Conservation (phyloP, 805 yeast genomes). For the Nakazawaea ernobii region DNA sequence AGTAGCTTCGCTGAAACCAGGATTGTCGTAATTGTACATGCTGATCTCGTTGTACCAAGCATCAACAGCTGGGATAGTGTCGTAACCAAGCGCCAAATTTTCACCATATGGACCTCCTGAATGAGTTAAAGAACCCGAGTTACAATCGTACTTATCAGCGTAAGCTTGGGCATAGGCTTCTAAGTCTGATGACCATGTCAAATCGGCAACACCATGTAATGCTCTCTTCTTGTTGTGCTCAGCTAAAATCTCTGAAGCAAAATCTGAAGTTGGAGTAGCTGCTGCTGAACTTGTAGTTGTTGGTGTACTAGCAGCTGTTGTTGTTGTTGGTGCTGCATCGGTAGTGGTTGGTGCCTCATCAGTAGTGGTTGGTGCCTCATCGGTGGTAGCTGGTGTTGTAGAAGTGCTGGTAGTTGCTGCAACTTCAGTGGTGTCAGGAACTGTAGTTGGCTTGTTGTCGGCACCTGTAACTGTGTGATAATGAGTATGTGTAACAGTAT, state of each 20-base stretch:
- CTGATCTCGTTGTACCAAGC: constrained; percentile 71
- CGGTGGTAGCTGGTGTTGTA: constrained; percentile 14
- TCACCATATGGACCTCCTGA: constrained; percentile 70
- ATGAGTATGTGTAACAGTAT: constrained; percentile 1
- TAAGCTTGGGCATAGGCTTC: constrained; percentile 53
- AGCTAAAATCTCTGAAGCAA: constrained; percentile 35
- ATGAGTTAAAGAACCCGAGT: constrained; percentile 58
- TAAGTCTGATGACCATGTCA: constrained; percentile 53
- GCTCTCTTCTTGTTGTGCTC: constrained; percentile 62
- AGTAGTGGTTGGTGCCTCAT: constrained; percentile 4
- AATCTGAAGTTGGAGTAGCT: constrained; percentile 16
- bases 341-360: constrained; percentile 15
- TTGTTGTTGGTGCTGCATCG: constrained; percentile 13
- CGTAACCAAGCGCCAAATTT: constrained; percentile 67
- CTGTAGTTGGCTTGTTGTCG: background rate
- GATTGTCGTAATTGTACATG: constrained; percentile 45
- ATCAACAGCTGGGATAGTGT: constrained; percentile 49
- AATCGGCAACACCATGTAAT: constrained; percentile 41
- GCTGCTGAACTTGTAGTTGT: constrained; percentile 13
- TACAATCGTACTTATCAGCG: constrained; percentile 50
- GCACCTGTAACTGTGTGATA: constrained; percentile 7
- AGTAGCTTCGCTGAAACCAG: constrained; percentile 44
- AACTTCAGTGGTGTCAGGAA: constrained; percentile 6
- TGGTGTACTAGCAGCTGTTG: constrained; percentile 15
- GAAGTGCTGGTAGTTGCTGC: constrained; percentile 12